These are phyloP conservation scores for Fusarium pseudocircinatum DNA, from an alignment of 2,329 filamentous ascomycete genomes.

Conservation along the genomic window DNA sequence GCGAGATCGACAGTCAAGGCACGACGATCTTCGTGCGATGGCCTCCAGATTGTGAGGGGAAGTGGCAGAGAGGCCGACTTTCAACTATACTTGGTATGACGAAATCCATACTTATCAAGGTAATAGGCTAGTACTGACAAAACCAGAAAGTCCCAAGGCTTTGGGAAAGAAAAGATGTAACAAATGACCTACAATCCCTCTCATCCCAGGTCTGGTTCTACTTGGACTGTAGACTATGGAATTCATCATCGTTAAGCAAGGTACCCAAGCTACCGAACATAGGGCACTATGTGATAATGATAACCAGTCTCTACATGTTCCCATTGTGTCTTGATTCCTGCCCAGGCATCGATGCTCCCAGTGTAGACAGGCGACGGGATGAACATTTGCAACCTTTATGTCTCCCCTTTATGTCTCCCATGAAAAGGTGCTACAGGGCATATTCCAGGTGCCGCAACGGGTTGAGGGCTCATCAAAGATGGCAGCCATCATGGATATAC, in stretches of 20 bases:
- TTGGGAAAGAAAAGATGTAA: not conserved
- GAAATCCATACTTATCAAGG: not conserved
- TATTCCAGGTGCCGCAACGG: not conserved
- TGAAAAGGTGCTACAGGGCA: not conserved
- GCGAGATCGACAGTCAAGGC: slow-evolving; percentile 13
- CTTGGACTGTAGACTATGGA: not conserved
- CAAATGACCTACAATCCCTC: not conserved
- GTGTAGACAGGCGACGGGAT: not conserved
- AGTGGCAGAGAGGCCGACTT: not conserved
- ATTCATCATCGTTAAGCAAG: not conserved
- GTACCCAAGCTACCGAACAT: not conserved
- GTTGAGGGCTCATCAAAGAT: not conserved
- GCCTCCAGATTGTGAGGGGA: slow-evolving; percentile 1
- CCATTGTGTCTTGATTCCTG: not conserved
- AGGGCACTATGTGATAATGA: not conserved
- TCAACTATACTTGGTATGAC: not conserved
- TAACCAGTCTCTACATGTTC: not conserved
- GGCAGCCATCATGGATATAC: not conserved
- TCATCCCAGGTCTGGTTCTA: not conserved
- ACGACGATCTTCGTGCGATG: slow-evolving; percentile 1
- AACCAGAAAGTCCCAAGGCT: too few species aligned
- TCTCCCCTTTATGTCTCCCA: not conserved
- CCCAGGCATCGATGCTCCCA: not conserved
- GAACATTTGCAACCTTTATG: not conserved
- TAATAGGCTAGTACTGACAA: not conserved